phyloP scores from a whole-genome alignment of 768 basidiomycete genomes.

The Termitomyces sp. region DNA sequence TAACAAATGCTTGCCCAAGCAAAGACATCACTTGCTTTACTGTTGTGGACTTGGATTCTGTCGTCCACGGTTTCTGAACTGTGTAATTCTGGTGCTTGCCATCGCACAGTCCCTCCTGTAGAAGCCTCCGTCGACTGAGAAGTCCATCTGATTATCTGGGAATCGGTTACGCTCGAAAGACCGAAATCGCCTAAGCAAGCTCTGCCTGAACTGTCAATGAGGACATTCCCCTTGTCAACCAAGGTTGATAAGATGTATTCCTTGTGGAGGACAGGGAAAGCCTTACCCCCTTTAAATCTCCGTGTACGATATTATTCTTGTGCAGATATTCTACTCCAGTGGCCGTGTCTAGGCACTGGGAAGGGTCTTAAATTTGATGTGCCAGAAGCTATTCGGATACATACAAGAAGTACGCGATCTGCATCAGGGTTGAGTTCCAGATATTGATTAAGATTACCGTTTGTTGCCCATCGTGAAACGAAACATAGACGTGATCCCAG shows the following conservation, averaged over 20 bases:
- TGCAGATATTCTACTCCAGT: slow-evolving; percentile 25
- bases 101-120: too few species aligned
- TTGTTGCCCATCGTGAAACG: slow-evolving; percentile 25
- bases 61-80: not conserved
- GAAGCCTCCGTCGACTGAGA: not conserved
- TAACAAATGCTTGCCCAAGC: slow-evolving; percentile 10
- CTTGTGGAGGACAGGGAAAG: not conserved
- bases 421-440: slow-evolving; percentile 21
- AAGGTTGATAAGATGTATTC: not conserved
- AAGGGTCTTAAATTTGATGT: not conserved
- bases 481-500: slow-evolving; percentile 21
- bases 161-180: slow-evolving; percentile 10
- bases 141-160: slow-evolving; percentile 7
- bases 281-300: not conserved
- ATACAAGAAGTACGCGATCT: slow-evolving; percentile 27
- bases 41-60: slow-evolving; percentile 5
- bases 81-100: too few species aligned
- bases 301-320: slow-evolving; percentile 4
- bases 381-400: not conserved
- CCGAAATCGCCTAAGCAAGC: slow-evolving; percentile 21
- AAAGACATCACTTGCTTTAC: slow-evolving; percentile 4
- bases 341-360: slow-evolving; percentile 18
- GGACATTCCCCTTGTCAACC: slow-evolving; percentile 15
- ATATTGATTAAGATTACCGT: slow-evolving; percentile 24
- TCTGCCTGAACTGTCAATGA: slow-evolving; percentile 11